Evolutionary conservation across 169 alveolate genomes (phyloP), one percentile per base, ranked within the genome.

Genomic region (Plasmodium vinckei): DNA sequence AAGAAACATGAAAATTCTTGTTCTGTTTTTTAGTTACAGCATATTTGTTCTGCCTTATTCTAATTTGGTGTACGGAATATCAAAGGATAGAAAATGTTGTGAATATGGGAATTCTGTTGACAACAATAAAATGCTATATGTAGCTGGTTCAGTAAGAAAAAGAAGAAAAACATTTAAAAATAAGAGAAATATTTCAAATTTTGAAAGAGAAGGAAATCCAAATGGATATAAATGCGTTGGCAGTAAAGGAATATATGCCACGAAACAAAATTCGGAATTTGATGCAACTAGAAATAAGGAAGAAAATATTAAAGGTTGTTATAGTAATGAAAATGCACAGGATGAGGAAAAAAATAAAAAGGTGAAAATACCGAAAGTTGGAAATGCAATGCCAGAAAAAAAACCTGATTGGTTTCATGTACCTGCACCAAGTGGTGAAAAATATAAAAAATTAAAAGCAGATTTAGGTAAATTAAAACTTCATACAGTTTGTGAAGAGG

Each of bases 401-500:
- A 75, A 89, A 12, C 94, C 94, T 15, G 93, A 87, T 46, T 92
- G 94, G 94, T 92, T 92, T 73, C 94, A 87, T 63, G 94, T 92
- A n/a, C 93, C 94, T 5, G 93, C 94, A 7, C 94, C 94, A n/a
- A 86, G 75, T 15, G 94, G 92, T 2, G 51, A 79, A 2, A 70
- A 77, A 15, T 92, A 53, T 47, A 86, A 73, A n/a, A 25, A 60
- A 53, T 70, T 92, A 60, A 57, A 75, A 71, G 12, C 47, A 17
- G 91, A 77, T 60, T 63, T 92, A 21, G 73, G 84, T 10, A 91
- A 86, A 46, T 64, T 92, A 21, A 79, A 87, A 46, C 77, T 92
- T 10, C 94, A 92, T 51, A 92, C 94, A 70, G 96, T 93, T 13
- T 93, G 96, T 51, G 94, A 92, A 59, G 94, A 91, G 84, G 96